Evolutionary conservation across 2,329 filamentous ascomycete genomes (phyloP).

Genomic region (Claviceps sp.): DNA sequence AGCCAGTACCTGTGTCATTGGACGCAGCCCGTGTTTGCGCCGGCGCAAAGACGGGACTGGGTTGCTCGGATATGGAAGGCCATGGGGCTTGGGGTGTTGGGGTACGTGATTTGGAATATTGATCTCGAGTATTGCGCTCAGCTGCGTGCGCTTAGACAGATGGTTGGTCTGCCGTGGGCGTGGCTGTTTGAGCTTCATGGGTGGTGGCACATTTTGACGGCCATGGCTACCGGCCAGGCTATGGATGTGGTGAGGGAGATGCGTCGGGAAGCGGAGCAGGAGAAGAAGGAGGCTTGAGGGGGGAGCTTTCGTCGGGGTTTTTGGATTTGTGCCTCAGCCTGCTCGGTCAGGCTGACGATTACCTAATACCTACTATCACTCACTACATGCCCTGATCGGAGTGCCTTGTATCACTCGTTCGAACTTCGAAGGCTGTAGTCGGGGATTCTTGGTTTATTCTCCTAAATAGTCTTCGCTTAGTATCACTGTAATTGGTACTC

Average conservation of each 20-base stretch:
- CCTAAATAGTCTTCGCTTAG: no score
- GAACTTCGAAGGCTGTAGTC: no score
- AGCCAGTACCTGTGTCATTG: constrained; percentile 22
- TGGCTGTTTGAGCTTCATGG: constrained; percentile 46
- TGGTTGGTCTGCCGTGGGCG: constrained; percentile 39
- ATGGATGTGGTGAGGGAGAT: constrained; percentile 21
- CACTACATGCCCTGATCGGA: no score
- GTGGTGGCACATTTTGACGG: constrained; percentile 52
- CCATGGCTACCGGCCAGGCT: constrained; percentile 33
- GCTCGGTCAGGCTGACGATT: no score
- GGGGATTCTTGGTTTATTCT: no score
- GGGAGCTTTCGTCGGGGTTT: no score
- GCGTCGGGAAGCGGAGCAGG: constrained; percentile 7
- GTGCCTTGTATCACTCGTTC: no score
- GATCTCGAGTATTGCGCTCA: constrained; percentile 38
- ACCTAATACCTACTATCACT: no score
- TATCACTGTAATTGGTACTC: no score
- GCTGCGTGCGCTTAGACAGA: constrained; percentile 30
- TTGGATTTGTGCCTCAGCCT: no score
- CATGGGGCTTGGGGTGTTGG: constrained; percentile 24
- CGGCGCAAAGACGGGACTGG: constrained; percentile 15
- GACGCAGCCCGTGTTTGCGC: constrained; percentile 15
- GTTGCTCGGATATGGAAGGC: constrained; percentile 16
- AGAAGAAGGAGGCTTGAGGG: not conserved
- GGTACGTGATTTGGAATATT: constrained; percentile 43